A percentile compares a stretch with the other conserved stretches of the same genome.
phyloP scores from a whole-genome alignment of 2,329 filamentous ascomycete species.

The Clonostachys byssicola region DNA sequence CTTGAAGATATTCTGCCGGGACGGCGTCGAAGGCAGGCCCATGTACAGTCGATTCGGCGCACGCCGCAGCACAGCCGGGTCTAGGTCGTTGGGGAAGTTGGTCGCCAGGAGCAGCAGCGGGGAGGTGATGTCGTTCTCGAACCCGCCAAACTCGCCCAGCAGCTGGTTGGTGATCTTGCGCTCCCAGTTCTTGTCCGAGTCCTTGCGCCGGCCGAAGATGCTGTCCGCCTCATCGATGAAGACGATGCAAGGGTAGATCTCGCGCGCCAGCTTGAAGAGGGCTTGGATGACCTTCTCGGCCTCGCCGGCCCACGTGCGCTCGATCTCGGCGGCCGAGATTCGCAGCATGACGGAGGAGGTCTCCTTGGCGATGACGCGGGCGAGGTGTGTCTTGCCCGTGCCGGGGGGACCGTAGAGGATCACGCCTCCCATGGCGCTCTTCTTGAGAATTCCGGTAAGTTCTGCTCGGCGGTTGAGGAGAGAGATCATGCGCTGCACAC shows the following conservation, averaged over 20 bases:
- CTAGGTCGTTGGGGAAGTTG: slow-evolving; percentile 91
- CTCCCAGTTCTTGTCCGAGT: not conserved
- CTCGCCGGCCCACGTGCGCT: slow-evolving; percentile 95
- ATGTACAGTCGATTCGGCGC: slow-evolving; percentile 69
- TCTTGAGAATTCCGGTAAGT: not conserved
- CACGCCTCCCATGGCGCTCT: not conserved
- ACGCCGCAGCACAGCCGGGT: slow-evolving; percentile 76
- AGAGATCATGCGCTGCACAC: no score
- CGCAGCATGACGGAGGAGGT: slow-evolving; percentile 76
- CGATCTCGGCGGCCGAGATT: slow-evolving; percentile 84
- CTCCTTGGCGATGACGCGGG: slow-evolving; percentile 66
- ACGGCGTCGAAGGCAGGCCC: slow-evolving; percentile 64
- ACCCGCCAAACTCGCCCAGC: slow-evolving; percentile 92
- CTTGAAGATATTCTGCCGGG: slow-evolving; percentile 63
- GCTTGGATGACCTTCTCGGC: slow-evolving; percentile 94
- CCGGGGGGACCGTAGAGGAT: slow-evolving; percentile 85
- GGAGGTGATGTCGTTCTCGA: slow-evolving; percentile 59
- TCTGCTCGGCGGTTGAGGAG: no score
- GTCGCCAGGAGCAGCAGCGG: slow-evolving; percentile 98
- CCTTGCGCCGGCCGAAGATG: slow-evolving; percentile 69
- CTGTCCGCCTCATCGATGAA: slow-evolving; percentile 98
- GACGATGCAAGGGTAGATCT: slow-evolving; percentile 85
- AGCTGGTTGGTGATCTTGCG: slow-evolving; percentile 83
- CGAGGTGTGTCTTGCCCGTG: slow-evolving; percentile 68
- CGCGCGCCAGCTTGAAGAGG: slow-evolving; percentile 86